Evolutionary conservation across 1,284 basidiomycete genomes (phyloP), one percentile per base, ranked within the genome.

Genomic region (Coniferiporia sulphurascens): DNA sequence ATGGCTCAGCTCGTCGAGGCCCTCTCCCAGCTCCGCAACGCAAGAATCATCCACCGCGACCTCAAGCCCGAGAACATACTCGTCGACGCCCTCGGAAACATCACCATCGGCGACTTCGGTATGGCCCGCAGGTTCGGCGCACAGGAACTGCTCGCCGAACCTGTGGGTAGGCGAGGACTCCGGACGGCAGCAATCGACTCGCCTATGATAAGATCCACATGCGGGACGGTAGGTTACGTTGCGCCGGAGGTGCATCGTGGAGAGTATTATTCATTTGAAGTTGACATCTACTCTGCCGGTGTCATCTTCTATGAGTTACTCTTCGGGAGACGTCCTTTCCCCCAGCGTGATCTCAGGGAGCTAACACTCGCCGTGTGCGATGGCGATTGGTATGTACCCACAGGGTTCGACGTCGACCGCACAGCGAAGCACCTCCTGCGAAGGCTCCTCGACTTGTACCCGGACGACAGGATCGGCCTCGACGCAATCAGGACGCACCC

Each of bases 51-150:
- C 21, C 84, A 86, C 70, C 77, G 84, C 34, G 84, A 86, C 67
- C 82, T 86, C 68, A 85, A 86, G 67, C 84, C 84, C 27, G 82
- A 83, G 70, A 86, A 86, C 66, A 84, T 85, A 55, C 72, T 86
- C 12, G 71, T 82, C 51, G 79, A 80, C 67, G 71, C 71, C 52
- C 71, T 67, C 66, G 68, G 70, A 46, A 36, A 80, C 66, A 78
- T 82, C 71, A 85, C 85, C 70, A 78, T 86, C 32, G 83, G 82
- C 21, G 84, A 86, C 69, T 85, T 85, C 68, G 84, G 84, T 45
- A 72, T 85, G n/a, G 83, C 84, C 38, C 54, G 55, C 15, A 21
- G 45, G 21, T 61, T 61, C 21, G 54, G 38, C 32, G 15, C 17
- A 3, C 15, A 10, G 1, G 38, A 41, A 41, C 38, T 2, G 15